Evolutionary conservation across 495 filamentous ascomycete genomes (phyloP).

Genomic region (Wilcoxina mikolae): DNA sequence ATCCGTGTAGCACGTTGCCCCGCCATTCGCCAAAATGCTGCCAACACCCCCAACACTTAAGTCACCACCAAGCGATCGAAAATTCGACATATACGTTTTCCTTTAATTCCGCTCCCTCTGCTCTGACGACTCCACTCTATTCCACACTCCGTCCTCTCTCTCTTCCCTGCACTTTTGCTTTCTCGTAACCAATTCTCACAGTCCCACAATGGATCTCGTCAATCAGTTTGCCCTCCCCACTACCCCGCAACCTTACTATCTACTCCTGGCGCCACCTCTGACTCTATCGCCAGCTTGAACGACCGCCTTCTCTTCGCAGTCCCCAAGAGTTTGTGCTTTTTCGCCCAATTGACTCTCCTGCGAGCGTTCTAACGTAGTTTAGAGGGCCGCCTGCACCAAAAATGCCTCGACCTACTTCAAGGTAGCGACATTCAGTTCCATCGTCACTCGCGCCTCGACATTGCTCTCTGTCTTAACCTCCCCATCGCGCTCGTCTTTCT

Average conservation of each 20-base stretch:
- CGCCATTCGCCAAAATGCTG: too few species aligned
- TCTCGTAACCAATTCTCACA: background rate
- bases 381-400: conserved; percentile 87
- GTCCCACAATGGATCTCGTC: conserved; percentile 56
- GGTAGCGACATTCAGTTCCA: conserved; percentile 94
- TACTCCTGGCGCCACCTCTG: background rate
- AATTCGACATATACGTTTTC: too few species aligned
- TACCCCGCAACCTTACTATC: background rate
- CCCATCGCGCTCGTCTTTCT: conserved; percentile 94
- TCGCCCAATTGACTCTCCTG: background rate
- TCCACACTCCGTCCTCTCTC: too few species aligned
- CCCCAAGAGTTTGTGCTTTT: conserved; percentile 65
- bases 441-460: conserved; percentile 83
- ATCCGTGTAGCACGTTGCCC: too few species aligned
- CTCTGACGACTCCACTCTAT: too few species aligned
- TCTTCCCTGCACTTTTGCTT: background rate
- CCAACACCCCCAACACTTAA: too few species aligned
- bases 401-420: conserved; percentile 71
- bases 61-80: too few species aligned
- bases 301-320: conserved; percentile 90
- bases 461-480: conserved; percentile 88
- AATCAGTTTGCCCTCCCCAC: conserved; percentile 50
- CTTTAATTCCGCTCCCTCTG: too few species aligned
- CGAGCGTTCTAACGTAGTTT: conserved; percentile 5
- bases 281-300: conserved; percentile 50